A percentile compares a stretch with the other conserved stretches of the same genome.
These are phyloP conservation scores for Thecaphora thlaspeos DNA, from an alignment of 1,284 basidiomycete species.

Conservation along the genomic window DNA sequence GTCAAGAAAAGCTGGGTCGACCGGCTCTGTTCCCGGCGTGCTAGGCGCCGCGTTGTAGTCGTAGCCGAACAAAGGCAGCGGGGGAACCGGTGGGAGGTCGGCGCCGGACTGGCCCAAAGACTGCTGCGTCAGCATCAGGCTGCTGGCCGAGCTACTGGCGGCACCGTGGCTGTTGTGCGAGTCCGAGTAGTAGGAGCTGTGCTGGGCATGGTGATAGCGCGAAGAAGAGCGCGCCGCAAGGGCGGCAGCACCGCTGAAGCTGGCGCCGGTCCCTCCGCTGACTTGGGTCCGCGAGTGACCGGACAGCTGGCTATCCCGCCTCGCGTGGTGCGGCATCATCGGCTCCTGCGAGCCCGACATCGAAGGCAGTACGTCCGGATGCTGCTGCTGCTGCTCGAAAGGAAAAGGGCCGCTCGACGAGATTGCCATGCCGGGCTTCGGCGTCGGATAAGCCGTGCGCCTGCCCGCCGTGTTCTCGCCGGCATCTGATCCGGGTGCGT, in stretches of 20 bases:
- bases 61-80: conserved; percentile 25
- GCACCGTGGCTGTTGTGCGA: conserved; percentile 22
- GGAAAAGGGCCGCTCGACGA: conserved; percentile 8
- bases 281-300: conserved; percentile 1
- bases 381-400: conserved; percentile 11
- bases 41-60: conserved; percentile 21
- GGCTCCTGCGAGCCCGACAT: no score
- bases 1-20: conserved; percentile 24
- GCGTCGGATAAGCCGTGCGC: conserved; percentile 25
- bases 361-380: no score
- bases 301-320: conserved; percentile 2
- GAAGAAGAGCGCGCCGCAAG: conserved; percentile 23
- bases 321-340: background rate
- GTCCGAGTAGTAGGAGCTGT: conserved; percentile 27
- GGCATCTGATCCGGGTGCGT: conserved; percentile 14
- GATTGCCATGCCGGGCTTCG: conserved; percentile 3
- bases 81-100: conserved; percentile 33
- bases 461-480: conserved; percentile 32
- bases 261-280: conserved; percentile 3
- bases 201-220: conserved; percentile 26
- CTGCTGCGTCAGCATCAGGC: conserved; percentile 6
- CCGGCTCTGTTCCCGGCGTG: conserved; percentile 25
- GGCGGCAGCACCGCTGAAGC: background rate
- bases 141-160: conserved; percentile 25
- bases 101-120: conserved; percentile 10